Base-by-base conservation (phyloP, 805 yeast genomes). In the Pichia deserticola region DNA sequence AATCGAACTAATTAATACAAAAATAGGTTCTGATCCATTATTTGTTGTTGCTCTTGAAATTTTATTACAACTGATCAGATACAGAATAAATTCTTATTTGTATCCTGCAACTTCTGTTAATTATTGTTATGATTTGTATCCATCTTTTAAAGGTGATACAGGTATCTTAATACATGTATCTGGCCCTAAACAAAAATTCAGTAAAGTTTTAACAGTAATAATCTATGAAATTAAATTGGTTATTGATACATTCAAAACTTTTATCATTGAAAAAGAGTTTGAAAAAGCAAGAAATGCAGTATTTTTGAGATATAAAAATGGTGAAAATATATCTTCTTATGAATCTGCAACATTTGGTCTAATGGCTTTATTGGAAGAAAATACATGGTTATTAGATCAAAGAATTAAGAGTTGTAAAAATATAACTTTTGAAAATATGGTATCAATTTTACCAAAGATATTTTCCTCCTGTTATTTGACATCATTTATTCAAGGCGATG, bases 91-190 rank as follows among this genome's bases (percentile, higher is more conserved):
- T 28, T 60, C 66, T 5, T 51, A 54, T 5, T 56, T 85, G 1
- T 85, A 84, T 58, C 75, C 77, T 1, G 72, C 81, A 1, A 78
- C 81, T 49, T 59, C 71, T n/a, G 51, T 81, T 9, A 80, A 82
- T 1, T 81, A 73, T 57, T 60, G 75, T 0, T 84, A 84, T 77
- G 81, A 77, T 20, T 52, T 84, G 0, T 67, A 63, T 36, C 77
- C 88, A 0, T 78, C 83, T 4, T 52, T 69, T 12, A 76, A 76
- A 54, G 82, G 86, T 5, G 78, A 74, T 46, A 71, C 74, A 0
- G 75, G 82, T 7, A 59, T 85, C 7, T 63, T 74, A 0, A 56
- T 84, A n/a, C 75, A 74, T 4, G 60, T 81, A 1, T 65, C 75
- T 30, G 92, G 93, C 0, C 74, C 75, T n/a, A 57, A 61, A 0